A percentile compares a stretch with the other conserved stretches of the same genome.
Evolutionary conservation across 306 rosid genomes (phyloP).

Genomic region (Rosa lucieae): DNA sequence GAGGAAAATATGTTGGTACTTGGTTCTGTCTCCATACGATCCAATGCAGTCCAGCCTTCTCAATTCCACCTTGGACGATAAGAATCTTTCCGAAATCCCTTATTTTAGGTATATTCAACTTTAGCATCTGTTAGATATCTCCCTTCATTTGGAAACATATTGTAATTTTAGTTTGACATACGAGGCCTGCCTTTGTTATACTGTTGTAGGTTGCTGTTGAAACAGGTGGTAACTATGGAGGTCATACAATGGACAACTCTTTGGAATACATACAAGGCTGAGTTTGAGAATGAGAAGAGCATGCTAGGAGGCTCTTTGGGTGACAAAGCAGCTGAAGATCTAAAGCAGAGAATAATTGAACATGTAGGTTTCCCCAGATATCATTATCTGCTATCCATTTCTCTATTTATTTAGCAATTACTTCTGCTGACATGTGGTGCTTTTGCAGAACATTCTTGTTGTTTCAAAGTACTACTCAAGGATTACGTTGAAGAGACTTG

Average conservation of each 20-base stretch:
- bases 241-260: conserved; percentile 85
- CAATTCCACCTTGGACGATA: conserved; percentile 86
- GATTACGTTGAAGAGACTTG: conserved; percentile 66
- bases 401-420: background rate
- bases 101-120: conserved; percentile 55
- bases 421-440: conserved; percentile 13
- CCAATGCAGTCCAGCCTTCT: conserved; percentile 97
- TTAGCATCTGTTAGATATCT: conserved; percentile 4
- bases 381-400: background rate
- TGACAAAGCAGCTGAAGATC: conserved; percentile 88
- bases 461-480: conserved; percentile 76
- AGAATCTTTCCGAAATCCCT: conserved; percentile 76
- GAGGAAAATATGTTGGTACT: conserved; percentile 89
- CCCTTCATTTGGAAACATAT: background rate
- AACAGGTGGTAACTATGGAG: conserved; percentile 90
- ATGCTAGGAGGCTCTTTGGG: conserved; percentile 73
- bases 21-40: conserved; percentile 78
- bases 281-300: conserved; percentile 71
- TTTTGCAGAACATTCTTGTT: conserved; percentile 77
- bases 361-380: conserved; percentile 48
- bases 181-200: conserved; percentile 20
- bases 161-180: conserved; percentile 17
- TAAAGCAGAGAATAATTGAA: conserved; percentile 77
- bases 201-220: conserved; percentile 58
- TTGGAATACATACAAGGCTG: conserved; percentile 74